phyloP scores from a whole-genome alignment of 163 green algal genomes.

The Coccomyxa subellipsoidea region DNA sequence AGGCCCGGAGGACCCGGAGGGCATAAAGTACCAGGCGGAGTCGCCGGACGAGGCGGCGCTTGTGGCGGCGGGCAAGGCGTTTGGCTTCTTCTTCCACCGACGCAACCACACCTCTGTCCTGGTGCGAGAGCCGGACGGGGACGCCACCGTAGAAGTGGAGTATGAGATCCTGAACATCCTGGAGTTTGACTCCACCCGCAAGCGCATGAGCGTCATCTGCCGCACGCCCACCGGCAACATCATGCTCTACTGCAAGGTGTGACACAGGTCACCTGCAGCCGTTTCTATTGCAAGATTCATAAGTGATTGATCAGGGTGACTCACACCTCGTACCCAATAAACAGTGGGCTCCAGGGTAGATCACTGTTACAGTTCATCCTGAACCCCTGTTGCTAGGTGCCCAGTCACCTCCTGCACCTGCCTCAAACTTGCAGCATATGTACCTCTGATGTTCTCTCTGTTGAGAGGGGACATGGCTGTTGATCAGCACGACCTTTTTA shows the following conservation, averaged over 20 bases:
- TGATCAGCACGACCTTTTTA: too few relatives aligned
- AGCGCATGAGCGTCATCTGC: conserved; percentile 82
- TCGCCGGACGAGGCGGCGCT: conserved; percentile 87
- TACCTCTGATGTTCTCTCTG: too few relatives aligned
- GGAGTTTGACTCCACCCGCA: conserved; percentile 87
- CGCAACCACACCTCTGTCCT: conserved; percentile 60
- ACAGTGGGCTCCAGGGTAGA: too few relatives aligned
- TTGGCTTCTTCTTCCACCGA: conserved; percentile 83
- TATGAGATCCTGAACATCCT: conserved; percentile 84
- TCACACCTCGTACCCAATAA: too few relatives aligned
- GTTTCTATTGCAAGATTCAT: not conserved
- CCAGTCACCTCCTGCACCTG: too few relatives aligned
- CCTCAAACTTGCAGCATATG: too few relatives aligned
- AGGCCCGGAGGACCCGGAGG: conserved; percentile 32
- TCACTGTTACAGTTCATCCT: too few relatives aligned
- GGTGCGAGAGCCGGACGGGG: conserved; percentile 39
- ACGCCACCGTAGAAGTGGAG: conserved; percentile 28
- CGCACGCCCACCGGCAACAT: conserved; percentile 54
- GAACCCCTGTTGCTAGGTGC: too few relatives aligned
- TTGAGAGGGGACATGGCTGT: too few relatives aligned
- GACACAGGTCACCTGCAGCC: not conserved
- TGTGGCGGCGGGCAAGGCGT: conserved; percentile 81
- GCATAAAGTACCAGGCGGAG: conserved; percentile 63
- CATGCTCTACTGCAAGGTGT: conserved; percentile 81
- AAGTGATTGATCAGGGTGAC: too few relatives aligned